These are phyloP conservation scores for Leccinum rimulosum DNA, from an alignment of 768 basidiomycete species.

Conservation along the genomic window DNA sequence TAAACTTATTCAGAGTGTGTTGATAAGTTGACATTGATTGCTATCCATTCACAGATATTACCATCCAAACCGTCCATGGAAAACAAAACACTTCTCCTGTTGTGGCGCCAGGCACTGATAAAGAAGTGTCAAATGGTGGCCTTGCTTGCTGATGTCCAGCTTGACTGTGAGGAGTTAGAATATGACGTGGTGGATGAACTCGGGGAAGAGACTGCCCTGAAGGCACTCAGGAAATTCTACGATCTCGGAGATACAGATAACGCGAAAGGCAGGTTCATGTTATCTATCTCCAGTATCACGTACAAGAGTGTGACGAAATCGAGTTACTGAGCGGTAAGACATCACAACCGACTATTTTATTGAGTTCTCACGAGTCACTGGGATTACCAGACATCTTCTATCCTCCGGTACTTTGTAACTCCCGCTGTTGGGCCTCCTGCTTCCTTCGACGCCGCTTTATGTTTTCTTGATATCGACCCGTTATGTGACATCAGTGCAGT, in stretches of 20 bases:
- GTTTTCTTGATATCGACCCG: no score
- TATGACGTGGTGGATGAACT: not conserved
- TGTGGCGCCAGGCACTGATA: not conserved
- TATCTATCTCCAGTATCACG: not conserved
- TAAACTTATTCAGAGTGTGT: not conserved
- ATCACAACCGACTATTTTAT: not conserved
- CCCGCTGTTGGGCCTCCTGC: no score
- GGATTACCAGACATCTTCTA: no score
- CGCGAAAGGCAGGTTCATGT: not conserved
- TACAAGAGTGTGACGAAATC: not conserved
- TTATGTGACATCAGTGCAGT: no score
- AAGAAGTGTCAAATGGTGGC: not conserved
- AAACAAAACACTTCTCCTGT: not conserved
- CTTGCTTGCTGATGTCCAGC: not conserved
- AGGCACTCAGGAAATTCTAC: not conserved
- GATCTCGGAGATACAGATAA: not conserved
- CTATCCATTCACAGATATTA: not conserved
- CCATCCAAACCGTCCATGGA: not conserved
- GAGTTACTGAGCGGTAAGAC: not conserved
- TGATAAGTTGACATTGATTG: not conserved
- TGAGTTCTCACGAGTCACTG: no score
- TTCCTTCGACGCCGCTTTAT: no score
- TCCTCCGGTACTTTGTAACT: no score
- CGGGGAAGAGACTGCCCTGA: not conserved
- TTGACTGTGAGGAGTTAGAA: not conserved